Evolutionary conservation across 371 early-diverging fungal genomes (phyloP), one percentile per base, ranked within the genome.

Genomic region (Zopfochytrium polystomum): DNA sequence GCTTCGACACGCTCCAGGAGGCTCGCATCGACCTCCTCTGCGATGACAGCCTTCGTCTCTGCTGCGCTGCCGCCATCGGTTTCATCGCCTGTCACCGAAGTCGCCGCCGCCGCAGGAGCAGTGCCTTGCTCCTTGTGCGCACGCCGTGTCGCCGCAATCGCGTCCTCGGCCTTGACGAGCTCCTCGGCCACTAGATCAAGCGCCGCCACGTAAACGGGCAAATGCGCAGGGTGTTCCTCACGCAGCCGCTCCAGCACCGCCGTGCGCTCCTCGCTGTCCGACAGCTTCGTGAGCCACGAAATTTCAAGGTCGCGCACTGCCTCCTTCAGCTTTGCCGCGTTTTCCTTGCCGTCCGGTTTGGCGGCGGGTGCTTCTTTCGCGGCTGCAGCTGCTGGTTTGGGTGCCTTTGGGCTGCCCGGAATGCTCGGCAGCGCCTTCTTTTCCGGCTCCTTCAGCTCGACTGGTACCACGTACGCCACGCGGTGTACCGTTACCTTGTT

Each of bases 271-370:
- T 52, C 73, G 7, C 81, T 82, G 13, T 87, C 86, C 38, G 78
- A 76, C 63, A 84, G 50, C 76, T 93, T 94, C 71, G 87, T 89
- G 57, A 95, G 64, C 74, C 85, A 85, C 1, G 85, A 77, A 20
- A 96, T 81, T 67, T 91, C 85, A 18, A 90, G 68, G 65, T 91
- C 90, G 22, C 88, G 79, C 30, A 90, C 70, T 22, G 83, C 86
- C 55, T 92, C 89, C 42, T 78, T 76, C 59, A 92, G 63, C 47
- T 67, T 48, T 18, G 73, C 77, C 31, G 67, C 62, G 47, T 85
- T 80, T 31, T 70, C 71, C 57, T 85, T 77, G 9, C 80, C 73
- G 27, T 74, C 71, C 18, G 73, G 75, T 56, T 75, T 44, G 25
- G 69, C 67, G 53, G 67, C 65, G 34, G 68, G 62, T 27, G 50